Evolutionary conservation across 768 basidiomycete species (phyloP).

Genomic region (Clavaria fumosa): DNA sequence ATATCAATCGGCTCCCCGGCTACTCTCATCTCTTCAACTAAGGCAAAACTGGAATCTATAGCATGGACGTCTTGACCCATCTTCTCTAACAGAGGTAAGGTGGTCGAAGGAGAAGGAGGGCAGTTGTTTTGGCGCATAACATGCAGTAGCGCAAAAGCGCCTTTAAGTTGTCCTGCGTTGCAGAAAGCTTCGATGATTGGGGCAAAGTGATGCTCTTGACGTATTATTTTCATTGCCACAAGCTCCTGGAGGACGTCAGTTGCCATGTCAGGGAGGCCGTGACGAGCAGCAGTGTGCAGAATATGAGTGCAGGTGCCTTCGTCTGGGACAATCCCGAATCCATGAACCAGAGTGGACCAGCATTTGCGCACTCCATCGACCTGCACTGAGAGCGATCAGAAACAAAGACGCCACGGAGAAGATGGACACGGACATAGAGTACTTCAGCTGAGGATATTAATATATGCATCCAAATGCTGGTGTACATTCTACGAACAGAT

Average conservation of each 20-base stretch:
- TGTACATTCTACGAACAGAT: conserved; percentile 36
- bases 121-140: conserved; percentile 42
- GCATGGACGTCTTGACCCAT: conserved; percentile 33
- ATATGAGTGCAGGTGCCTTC: conserved; percentile 62
- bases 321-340: conserved; percentile 41
- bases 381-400: conserved; percentile 21
- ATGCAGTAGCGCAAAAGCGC: conserved; percentile 44
- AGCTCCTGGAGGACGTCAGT: conserved; percentile 47
- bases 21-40: conserved; percentile 43
- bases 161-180: conserved; percentile 36
- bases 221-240: conserved; percentile 28
- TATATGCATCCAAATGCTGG: conserved; percentile 48
- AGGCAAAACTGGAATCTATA: conserved; percentile 49
- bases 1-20: conserved; percentile 39
- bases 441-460: conserved; percentile 46
- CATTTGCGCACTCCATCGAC: conserved; percentile 45
- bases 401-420: not conserved
- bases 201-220: conserved; percentile 62
- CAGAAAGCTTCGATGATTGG: conserved; percentile 65
- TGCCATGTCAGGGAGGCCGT: conserved; percentile 57
- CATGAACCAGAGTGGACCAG: conserved; percentile 45
- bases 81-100: conserved; percentile 34
- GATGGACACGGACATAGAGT: conserved; percentile 41
- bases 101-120: conserved; percentile 33
- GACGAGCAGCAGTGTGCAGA: conserved; percentile 57